Base-by-base conservation (phyloP, 2,329 filamentous ascomycete genomes). In the Fusarium ambrosium region DNA sequence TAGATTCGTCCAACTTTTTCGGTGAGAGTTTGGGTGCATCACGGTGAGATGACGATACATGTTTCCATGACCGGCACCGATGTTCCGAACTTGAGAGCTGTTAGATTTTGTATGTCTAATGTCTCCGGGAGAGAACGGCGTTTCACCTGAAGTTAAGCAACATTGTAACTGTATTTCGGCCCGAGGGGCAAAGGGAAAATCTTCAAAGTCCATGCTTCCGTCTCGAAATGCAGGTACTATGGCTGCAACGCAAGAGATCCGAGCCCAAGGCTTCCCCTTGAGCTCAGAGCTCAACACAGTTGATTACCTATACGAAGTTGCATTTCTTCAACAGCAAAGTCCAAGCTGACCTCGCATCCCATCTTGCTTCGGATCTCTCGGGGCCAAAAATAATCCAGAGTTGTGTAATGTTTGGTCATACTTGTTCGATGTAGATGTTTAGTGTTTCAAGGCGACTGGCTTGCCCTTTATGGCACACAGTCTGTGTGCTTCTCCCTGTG, bases 321-420 rank as follows among this genome's bases (percentile, higher is more conserved):
- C 16, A 36, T 24, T 34, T 24, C 53, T 58, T 34, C 32, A 34
- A 13, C 16, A 36, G 32, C 27, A 43, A 7, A 22, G 16, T 20
- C 24, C 6, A n/a, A n/a, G 22, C 37, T 20, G 20, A 27, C 1
- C 6, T 6, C 18, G 18, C 11, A 32, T 16, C n/a, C 16, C 24
- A 16, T 10, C 22, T 27, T 43, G 18, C 18, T 18, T 58, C 53
- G 53, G 53, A 36, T 36, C 14, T 0, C n/a, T 32, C n/a, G 32
- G 34, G 13, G 10, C 53, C 29, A 24, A 22, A 58, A 24, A 22
- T n/a, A 61, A 61, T 32, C 36, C 14, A 22, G 36, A 9, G n/a
- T 60, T 60, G 29, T 60, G 58, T 60, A 34, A 60, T 60, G 18
- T 43, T 36, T 60, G 22, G 58, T 60, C 58, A 61, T 61, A 43